These are phyloP conservation scores for Fusarium humuli DNA, from an alignment of 2,329 filamentous ascomycete species.

Conservation along the genomic window DNA sequence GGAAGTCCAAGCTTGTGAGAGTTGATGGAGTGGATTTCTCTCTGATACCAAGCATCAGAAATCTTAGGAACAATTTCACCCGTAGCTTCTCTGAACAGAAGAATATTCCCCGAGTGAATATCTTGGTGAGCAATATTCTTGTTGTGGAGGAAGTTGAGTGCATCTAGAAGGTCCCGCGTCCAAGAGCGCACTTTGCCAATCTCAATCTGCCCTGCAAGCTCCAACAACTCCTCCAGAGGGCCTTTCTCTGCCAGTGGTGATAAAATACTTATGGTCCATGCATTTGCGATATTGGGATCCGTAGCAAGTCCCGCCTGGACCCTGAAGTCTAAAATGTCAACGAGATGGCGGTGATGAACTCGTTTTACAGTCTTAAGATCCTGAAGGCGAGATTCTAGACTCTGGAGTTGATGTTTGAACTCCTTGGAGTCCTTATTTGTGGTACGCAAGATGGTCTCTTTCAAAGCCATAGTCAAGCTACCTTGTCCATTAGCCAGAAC, in stretches of 20 bases:
- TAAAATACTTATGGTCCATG: conserved; percentile 81
- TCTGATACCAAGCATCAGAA: conserved; percentile 78
- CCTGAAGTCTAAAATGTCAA: conserved; percentile 85
- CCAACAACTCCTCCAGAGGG: conserved; percentile 83
- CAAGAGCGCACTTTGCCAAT: conserved; percentile 84
- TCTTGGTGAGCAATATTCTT: conserved; percentile 86
- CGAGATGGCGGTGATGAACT: conserved; percentile 79
- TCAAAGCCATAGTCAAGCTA: conserved; percentile 77
- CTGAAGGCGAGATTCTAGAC: conserved; percentile 81
- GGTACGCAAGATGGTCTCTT: conserved; percentile 72
- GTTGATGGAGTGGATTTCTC: conserved; percentile 72
- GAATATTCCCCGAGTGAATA: conserved; percentile 82
- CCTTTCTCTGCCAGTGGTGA: conserved; percentile 84
- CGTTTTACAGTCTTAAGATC: conserved; percentile 78
- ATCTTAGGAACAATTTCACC: conserved; percentile 80
- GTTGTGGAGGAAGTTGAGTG: conserved; percentile 86
- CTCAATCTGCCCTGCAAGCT: conserved; percentile 79
- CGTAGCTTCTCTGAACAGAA: conserved; percentile 76
- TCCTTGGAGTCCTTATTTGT: conserved; percentile 68
- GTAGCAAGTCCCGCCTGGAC: conserved; percentile 68
- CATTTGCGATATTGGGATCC: conserved; percentile 51
- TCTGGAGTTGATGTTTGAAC: conserved; percentile 81
- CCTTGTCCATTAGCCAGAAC: conserved; percentile 66
- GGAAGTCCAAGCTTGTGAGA: conserved; percentile 64
- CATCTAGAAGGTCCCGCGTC: conserved; percentile 93